phyloP scores from a whole-genome alignment of 2,329 filamentous ascomycete species.

The Penicillium brasilianum region DNA sequence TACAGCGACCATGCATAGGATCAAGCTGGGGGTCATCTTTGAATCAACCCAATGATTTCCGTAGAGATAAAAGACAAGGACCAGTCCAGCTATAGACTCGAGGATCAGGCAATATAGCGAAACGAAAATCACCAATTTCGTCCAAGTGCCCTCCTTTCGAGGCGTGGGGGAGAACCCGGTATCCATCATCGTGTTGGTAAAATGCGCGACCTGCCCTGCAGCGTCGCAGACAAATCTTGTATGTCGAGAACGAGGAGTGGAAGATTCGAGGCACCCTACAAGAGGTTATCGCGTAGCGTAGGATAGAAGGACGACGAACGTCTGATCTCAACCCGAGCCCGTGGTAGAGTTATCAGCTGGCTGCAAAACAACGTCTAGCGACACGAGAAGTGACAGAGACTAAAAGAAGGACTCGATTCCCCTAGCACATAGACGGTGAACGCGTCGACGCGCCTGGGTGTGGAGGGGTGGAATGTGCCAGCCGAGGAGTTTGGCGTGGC shows the following conservation, averaged over 20 bases:
- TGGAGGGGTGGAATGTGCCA: constrained; percentile 35
- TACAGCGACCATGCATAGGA: constrained; percentile 45
- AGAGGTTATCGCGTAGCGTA: background rate
- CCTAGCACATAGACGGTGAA: constrained; percentile 13
- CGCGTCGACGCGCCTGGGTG: constrained; percentile 34
- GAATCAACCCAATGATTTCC: constrained; percentile 42
- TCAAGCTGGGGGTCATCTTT: constrained; percentile 45
- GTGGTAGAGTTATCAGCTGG: constrained; percentile 12
- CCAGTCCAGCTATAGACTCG: constrained; percentile 43
- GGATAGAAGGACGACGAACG: constrained; percentile 12
- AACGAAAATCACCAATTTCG: constrained; percentile 43
- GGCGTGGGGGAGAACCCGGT: constrained; percentile 22
- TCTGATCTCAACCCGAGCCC: constrained; percentile 14
- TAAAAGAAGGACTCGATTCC: constrained; percentile 25
- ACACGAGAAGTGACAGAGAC: constrained; percentile 10
- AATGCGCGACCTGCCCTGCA: constrained; percentile 14
- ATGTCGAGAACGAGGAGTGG: background rate
- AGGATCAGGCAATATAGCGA: constrained; percentile 43
- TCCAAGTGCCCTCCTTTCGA: constrained; percentile 40
- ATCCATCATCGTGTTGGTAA: constrained; percentile 21
- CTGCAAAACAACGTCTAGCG: constrained; percentile 3
- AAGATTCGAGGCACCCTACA: background rate
- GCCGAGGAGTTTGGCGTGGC: constrained; percentile 26
- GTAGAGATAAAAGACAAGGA: constrained; percentile 43
- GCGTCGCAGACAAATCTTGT: background rate